Evolutionary conservation across 345 rosid genomes (phyloP).

Genomic region (Pseudoturritis turrita): DNA sequence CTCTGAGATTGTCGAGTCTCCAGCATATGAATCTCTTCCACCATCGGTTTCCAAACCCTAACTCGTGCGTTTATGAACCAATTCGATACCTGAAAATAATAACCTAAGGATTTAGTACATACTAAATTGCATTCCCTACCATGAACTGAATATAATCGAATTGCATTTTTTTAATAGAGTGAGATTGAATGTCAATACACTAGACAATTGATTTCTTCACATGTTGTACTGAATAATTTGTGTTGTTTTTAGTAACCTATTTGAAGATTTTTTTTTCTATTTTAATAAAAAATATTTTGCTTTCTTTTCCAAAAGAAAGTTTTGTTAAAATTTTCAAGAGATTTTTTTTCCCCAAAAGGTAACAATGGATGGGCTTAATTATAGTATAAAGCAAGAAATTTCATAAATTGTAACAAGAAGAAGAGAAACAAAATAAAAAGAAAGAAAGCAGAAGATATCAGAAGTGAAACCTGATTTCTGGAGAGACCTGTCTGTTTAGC

Average conservation of each 20-base stretch:
- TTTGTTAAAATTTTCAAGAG: neutral
- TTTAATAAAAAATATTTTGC: too few relatives aligned
- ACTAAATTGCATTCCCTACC: neutral
- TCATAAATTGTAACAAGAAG: neutral
- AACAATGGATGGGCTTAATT: neutral
- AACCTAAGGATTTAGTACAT: neutral
- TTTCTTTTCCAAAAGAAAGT: neutral
- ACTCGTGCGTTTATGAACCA: constrained; percentile 97
- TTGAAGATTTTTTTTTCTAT: neutral
- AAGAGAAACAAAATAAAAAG: neutral
- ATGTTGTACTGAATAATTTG: neutral
- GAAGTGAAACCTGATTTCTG: constrained; percentile 63
- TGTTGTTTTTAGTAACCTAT: too few relatives aligned
- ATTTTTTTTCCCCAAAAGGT: too few relatives aligned
- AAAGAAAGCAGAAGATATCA: constrained; percentile 1
- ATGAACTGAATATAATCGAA: neutral
- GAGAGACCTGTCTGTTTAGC: constrained; percentile 92
- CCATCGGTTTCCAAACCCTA: constrained; percentile 97
- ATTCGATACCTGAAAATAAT: constrained; percentile 59
- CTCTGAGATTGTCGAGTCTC: constrained; percentile 68
- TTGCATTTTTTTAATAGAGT: neutral
- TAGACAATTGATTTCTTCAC: neutral
- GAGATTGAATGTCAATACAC: neutral
- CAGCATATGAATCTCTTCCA: constrained; percentile 81
- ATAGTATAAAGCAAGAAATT: neutral